Percentiles rank a stretch among this genome's conserved stretches.
These are phyloP conservation scores for Myxozyma melibiosi DNA, from an alignment of 805 yeast species.

Conservation along the genomic window DNA sequence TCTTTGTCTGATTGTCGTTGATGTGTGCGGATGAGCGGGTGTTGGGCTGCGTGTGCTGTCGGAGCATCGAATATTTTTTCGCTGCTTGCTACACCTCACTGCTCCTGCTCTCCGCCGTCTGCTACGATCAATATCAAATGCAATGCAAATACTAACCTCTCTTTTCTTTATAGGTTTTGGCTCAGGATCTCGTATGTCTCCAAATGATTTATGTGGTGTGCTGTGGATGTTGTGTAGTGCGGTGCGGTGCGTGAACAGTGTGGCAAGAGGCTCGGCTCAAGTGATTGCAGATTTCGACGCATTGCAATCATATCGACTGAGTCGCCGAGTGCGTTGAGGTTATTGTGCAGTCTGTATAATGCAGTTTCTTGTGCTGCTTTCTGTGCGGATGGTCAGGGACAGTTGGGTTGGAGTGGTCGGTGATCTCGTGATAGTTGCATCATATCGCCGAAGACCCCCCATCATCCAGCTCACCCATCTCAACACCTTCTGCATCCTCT, in stretches of 20 bases:
- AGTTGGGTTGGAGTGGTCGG: background rate
- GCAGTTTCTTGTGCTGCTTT: too few relatives aligned
- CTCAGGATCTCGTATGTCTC: slow-evolving; percentile 37
- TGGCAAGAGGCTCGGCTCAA: background rate
- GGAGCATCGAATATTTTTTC: too few relatives aligned
- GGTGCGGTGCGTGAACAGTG: background rate
- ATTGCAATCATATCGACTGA: too few relatives aligned
- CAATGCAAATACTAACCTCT: slow-evolving; percentile 14
- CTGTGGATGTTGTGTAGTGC: background rate
- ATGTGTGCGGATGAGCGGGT: background rate
- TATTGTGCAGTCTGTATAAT: too few relatives aligned
- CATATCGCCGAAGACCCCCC: too few relatives aligned
- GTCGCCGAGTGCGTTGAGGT: too few relatives aligned
- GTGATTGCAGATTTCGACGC: too few relatives aligned
- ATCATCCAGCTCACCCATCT: too few relatives aligned
- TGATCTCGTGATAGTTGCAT: background rate
- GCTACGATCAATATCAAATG: background rate
- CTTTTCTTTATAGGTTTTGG: slow-evolving; percentile 33
- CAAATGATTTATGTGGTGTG: background rate
- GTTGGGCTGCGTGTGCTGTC: background rate
- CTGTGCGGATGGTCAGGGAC: too few relatives aligned
- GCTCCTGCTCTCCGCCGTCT: background rate
- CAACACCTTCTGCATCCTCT: too few relatives aligned
- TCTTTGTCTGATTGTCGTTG: background rate
- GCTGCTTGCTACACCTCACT: background rate